Percentiles rank a stretch among this genome's conserved stretches.
phyloP scores from a whole-genome alignment of 2,329 filamentous ascomycete species.

The Penicillium crustosum region DNA sequence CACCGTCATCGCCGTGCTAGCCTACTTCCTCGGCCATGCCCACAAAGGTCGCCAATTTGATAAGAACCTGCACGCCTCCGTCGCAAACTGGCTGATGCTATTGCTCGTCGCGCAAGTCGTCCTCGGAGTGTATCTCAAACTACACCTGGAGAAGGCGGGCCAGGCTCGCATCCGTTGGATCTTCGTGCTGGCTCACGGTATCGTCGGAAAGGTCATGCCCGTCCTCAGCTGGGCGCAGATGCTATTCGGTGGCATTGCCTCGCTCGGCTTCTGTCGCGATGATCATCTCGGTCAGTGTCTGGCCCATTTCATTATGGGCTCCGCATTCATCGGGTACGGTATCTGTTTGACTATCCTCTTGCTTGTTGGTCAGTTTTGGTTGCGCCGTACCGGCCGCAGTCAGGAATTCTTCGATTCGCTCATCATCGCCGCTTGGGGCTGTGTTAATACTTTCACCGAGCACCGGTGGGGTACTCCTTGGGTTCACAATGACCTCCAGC shows the following conservation, averaged over 20 bases:
- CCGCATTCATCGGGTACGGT: conserved; percentile 92
- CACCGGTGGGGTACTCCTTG: conserved; percentile 88
- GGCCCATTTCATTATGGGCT: conserved; percentile 98
- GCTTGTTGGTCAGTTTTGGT: conserved; percentile 83
- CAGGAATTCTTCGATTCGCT: conserved; percentile 96
- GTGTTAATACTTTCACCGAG: conserved; percentile 97
- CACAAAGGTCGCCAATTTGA: conserved; percentile 88
- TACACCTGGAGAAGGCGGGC: conserved; percentile 83
- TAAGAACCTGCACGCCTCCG: conserved; percentile 75
- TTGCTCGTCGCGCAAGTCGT: conserved; percentile 74
- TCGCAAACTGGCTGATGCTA: conserved; percentile 78
- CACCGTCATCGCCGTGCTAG: conserved; percentile 72
- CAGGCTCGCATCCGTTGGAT: conserved; percentile 73
- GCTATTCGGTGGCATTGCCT: conserved; percentile 90
- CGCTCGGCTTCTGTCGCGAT: conserved; percentile 86
- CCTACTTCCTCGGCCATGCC: conserved; percentile 86
- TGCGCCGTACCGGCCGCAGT: conserved; percentile 76
- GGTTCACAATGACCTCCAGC: conserved; percentile 93
- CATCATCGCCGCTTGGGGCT: conserved; percentile 91
- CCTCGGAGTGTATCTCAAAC: conserved; percentile 80
- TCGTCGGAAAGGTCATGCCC: conserved; percentile 85
- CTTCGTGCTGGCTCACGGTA: conserved; percentile 71
- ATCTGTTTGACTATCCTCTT: conserved; percentile 83
- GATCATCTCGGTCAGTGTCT: conserved; percentile 91
- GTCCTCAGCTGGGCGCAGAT: conserved; percentile 89